Base-by-base conservation (phyloP, 106 monocot genomes). In the Dendrobium nobile region DNA sequence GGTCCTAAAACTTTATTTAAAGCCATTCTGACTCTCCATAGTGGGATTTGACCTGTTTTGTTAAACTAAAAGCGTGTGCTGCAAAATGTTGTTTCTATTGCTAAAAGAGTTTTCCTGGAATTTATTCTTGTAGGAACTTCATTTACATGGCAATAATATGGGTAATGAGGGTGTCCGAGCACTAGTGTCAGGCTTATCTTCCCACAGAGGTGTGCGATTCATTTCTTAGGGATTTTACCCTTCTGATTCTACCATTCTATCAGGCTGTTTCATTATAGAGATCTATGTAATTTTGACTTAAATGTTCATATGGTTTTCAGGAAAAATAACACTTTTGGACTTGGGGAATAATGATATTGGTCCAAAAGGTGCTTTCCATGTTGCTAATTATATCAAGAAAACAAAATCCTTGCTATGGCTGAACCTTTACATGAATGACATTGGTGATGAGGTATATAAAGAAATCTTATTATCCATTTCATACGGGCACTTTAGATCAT, bases 381-480 rank as follows among this genome's bases (percentile, higher is more conserved):
- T 99, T 85, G 95, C 99, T 73, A 91, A 95, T 43, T 99, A 85
- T 79, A 85, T 99, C 73, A 90, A 87, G 77, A 93, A 84, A 85
- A 90, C 85, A 73, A 99, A 90, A 84, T 91, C 87, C 73, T 88
- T 95, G 80, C 47, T 91, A 24, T 99, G 99, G 99, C 75, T 99
- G 79, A 99, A 95, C 79, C 89, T 99, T 61, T 99, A 95, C 85
- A 99, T 95, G 93, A 99, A 99, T 85, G 99, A 99, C 81, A 87
- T 99, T 64, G 86, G 95, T 54, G 95, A 99, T 85, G 93, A 95
- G 95, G 99, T 99, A 90, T 64, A 28, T 75, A 37, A 47, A 77
- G 73, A 2, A 43, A 47, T 78, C 75, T 17, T 78, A 33, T 73
- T 45, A 51, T 41, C n/a, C 20, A 56, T 75, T 41, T 75, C 51